Evolutionary conservation across 805 yeast genomes (phyloP), one percentile per base, ranked within the genome.

Genomic region (Candida boleticola): DNA sequence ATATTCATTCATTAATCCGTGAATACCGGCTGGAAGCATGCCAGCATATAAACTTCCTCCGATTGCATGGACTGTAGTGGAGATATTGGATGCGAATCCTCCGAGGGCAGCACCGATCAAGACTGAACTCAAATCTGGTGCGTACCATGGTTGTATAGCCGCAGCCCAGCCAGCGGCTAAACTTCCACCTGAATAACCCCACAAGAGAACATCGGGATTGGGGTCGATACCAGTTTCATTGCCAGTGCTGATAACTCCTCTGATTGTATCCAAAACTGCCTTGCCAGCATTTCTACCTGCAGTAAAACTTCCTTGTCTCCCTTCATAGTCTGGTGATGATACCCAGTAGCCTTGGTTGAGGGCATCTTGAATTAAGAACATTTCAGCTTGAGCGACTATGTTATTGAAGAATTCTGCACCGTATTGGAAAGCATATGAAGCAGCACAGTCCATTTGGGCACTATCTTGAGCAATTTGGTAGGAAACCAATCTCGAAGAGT

Each of bases 71-170:
- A 53, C 52, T 1, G 55, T 47, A n/a, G 43, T 47, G n/a, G 58
- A 52, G 17, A 60, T 40, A 35, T 61, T 54, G 27, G 58, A 43
- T 11, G 57, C 57, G 49, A 56, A 48, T 7, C 66, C 66, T 5
- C 66, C 66, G 21, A 59, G 30, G 1, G 65, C 65, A 3, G 56
- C 59, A 20, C 66, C 68, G 47, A 41, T 41, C 40, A 39, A 10
- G 49, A 40, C 13, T 54, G 30, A 36, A 50, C 45, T 22, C 30
- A 55, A 46, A 13, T 57, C 60, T 0, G 60, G 60, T 1, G 63
- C 61, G 27, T 57, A 57, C 10, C 31, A 16, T 10, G 60, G 61
- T 34, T 53, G 57, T 25, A 57, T 41, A 3, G 49, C 45, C 2
- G 58, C 50, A 4, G 57, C 60, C 63, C 63, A 58, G 2, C 54